Evolutionary conservation across 129 eudicot genomes (phyloP).

Genomic region (Artemisia tridentata): DNA sequence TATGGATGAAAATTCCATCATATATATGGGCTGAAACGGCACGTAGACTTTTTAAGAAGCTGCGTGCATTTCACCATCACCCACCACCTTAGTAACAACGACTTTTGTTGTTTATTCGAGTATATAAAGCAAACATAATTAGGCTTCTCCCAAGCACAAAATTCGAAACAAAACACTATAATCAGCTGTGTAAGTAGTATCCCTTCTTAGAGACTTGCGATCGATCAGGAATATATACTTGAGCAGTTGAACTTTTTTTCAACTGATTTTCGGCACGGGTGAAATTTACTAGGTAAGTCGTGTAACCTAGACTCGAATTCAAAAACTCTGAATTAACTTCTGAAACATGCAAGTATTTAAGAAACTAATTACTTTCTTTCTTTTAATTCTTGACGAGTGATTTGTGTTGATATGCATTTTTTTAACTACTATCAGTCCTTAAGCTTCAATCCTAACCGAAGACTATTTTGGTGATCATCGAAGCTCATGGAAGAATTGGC

Average conservation of each 20-base stretch:
- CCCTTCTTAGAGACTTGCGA: no score
- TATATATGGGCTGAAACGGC: constrained; percentile 29
- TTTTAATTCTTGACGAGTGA: background rate
- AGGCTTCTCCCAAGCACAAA: background rate
- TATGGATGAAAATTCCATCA: background rate
- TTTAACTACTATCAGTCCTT: no score
- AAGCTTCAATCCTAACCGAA: no score
- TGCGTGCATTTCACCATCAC: constrained; percentile 37
- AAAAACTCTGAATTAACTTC: background rate
- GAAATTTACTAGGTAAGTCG: background rate
- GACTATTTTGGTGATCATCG: background rate
- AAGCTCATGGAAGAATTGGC: no score
- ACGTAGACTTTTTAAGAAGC: constrained; percentile 26
- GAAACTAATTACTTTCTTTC: background rate
- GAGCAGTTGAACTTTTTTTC: no score
- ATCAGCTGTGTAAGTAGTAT: no score
- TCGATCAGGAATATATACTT: no score
- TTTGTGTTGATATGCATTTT: no score
- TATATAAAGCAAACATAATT: background rate
- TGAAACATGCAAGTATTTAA: background rate
- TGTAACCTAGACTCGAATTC: background rate
- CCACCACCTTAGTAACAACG: constrained; percentile 15
- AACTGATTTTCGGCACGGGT: background rate
- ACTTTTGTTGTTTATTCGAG: constrained; percentile 6
- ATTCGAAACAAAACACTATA: background rate